Evolutionary conservation across 2,329 filamentous ascomycete species (phyloP).

Genomic region (Lasiodiplodia hormozganensis): DNA sequence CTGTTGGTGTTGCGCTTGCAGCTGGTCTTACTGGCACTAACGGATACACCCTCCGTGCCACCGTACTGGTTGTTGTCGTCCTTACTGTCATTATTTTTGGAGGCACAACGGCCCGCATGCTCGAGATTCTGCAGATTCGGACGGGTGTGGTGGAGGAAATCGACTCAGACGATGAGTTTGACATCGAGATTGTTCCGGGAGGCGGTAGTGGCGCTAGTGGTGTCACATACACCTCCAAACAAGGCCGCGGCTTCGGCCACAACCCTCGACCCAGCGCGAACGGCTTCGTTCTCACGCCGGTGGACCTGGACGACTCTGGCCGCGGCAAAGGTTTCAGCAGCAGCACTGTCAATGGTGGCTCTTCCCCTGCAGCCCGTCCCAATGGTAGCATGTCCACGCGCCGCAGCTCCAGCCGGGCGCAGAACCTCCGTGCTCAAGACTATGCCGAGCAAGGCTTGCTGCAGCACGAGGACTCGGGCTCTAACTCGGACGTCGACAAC

Average conservation of each 20-base stretch:
- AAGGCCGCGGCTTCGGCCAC: conserved; percentile 78
- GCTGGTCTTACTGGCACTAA: conserved; percentile 86
- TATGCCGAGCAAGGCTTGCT: conserved; percentile 63
- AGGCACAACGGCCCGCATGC: conserved; percentile 94
- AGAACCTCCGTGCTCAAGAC: conserved; percentile 52
- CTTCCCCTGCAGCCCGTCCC: conserved; percentile 45
- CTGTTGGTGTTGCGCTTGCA: conserved; percentile 92
- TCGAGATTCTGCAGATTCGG: conserved; percentile 95
- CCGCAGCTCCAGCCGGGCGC: conserved; percentile 58
- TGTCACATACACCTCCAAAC: conserved; percentile 77
- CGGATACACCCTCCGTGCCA: conserved; percentile 83
- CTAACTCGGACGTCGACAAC: conserved; percentile 59
- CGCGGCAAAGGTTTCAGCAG: conserved; percentile 65
- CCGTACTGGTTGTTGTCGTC: conserved; percentile 96
- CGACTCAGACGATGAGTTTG: conserved; percentile 97
- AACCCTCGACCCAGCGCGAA: conserved; percentile 65
- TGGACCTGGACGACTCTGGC: conserved; percentile 45
- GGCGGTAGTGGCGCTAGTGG: conserved; percentile 58
- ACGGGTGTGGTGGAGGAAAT: conserved; percentile 97
- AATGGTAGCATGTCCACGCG: conserved; percentile 53
- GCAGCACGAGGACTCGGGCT: conserved; percentile 54
- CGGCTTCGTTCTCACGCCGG: conserved; percentile 62
- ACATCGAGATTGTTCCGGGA: conserved; percentile 77
- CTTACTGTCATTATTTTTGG: conserved; percentile 98
- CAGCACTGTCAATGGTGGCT: conserved; percentile 57